Evolutionary conservation across 1,139 yeast genomes (phyloP).

Genomic region (Suhomyces atakaporum): DNA sequence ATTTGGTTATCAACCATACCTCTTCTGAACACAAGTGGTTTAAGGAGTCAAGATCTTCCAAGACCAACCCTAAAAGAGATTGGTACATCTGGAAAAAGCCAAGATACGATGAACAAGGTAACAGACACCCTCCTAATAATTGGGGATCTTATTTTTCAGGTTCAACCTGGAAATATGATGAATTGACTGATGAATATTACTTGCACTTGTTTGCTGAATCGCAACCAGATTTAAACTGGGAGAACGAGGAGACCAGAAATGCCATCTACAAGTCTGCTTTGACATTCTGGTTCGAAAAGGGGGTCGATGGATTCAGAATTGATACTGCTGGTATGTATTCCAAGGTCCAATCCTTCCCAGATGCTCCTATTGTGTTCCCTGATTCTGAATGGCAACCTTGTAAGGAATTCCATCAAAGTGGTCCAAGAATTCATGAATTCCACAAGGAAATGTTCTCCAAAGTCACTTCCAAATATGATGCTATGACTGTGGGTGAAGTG

Average conservation of each 20-base stretch:
- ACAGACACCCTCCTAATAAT: constrained; percentile 28
- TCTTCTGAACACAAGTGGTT: constrained; percentile 27
- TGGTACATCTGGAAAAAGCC: constrained; percentile 29
- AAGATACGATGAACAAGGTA: constrained; percentile 22
- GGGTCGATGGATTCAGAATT: constrained; percentile 28
- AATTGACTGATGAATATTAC: constrained; percentile 26
- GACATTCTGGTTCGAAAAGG: constrained; percentile 27
- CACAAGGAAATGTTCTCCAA: constrained; percentile 25
- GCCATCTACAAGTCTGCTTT: constrained; percentile 26
- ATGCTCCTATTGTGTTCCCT: constrained; percentile 26
- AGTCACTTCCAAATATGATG: constrained; percentile 25
- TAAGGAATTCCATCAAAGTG: constrained; percentile 20
- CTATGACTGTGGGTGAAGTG: constrained; percentile 28
- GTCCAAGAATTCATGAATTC: constrained; percentile 28
- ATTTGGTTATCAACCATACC: constrained; percentile 28
- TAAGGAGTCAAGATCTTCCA: constrained; percentile 26
- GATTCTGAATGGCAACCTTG: constrained; percentile 22
- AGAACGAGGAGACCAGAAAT: constrained; percentile 24
- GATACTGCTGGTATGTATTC: constrained; percentile 29
- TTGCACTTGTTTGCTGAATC: constrained; percentile 25
- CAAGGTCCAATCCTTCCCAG: constrained; percentile 23
- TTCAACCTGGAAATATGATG: constrained; percentile 29
- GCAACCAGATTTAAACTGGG: constrained; percentile 32
- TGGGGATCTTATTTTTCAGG: constrained; percentile 27
- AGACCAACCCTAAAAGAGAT: constrained; percentile 26